Conservation (phyloP, 805 yeast genomes). For the Barnettozyma populi region DNA sequence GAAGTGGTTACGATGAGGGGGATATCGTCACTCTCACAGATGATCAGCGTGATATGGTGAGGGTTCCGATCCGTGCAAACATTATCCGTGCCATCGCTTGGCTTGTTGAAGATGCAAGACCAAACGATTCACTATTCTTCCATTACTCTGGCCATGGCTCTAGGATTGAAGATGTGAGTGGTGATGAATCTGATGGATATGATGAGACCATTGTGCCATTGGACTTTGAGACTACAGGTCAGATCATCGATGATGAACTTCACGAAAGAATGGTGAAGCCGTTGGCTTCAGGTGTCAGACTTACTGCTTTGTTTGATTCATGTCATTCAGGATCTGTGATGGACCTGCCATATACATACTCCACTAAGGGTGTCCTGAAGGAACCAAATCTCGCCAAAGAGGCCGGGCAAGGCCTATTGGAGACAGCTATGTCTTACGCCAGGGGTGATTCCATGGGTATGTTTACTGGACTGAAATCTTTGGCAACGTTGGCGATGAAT, state of each 20-base stretch:
- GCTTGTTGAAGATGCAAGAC: slow-evolving; percentile 66
- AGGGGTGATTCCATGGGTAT: slow-evolving; percentile 46
- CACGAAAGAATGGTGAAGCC: slow-evolving; percentile 68
- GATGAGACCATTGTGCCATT: slow-evolving; percentile 73
- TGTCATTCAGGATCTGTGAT: slow-evolving; percentile 84
- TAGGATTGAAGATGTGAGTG: slow-evolving; percentile 58
- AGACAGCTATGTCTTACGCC: slow-evolving; percentile 54
- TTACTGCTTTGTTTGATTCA: slow-evolving; percentile 78
- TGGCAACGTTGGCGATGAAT: slow-evolving; percentile 35
- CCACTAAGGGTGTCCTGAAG: slow-evolving; percentile 77
- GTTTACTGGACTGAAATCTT: slow-evolving; percentile 37
- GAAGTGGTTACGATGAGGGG: slow-evolving; percentile 43
- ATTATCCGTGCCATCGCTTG: slow-evolving; percentile 77
- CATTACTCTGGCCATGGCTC: slow-evolving; percentile 91
- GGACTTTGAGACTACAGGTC: slow-evolving; percentile 63
- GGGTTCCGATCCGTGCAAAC: slow-evolving; percentile 62
- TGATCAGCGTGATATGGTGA: slow-evolving; percentile 41
- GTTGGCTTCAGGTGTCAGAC: slow-evolving; percentile 64
- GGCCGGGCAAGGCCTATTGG: slow-evolving; percentile 61
- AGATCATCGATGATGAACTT: slow-evolving; percentile 67
- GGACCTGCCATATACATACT: slow-evolving; percentile 75
- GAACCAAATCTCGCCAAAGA: slow-evolving; percentile 77
- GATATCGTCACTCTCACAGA: slow-evolving; percentile 60
- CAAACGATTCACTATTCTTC: slow-evolving; percentile 75
- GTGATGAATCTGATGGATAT: slow-evolving; percentile 70